Base-by-base conservation (phyloP, 768 basidiomycete genomes). In the Rhizopogon salebrosus region DNA sequence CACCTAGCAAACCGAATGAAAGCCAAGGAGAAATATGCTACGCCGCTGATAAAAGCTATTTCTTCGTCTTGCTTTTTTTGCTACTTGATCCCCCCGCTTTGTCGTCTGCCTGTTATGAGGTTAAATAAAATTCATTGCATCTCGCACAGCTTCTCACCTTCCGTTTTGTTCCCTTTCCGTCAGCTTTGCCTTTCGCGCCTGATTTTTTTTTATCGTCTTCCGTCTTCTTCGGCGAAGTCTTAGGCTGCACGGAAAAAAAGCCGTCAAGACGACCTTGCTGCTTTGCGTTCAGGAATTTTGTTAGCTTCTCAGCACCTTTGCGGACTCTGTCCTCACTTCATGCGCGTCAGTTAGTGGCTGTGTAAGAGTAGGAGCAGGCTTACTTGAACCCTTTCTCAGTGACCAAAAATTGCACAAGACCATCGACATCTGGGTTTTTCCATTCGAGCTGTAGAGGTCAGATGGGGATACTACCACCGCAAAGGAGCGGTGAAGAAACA, bases 331-430 rank as follows among this genome's bases (percentile, higher is more conserved):
- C 97, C 75, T 98, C 97, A 60, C 95, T 98, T 63, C 20, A 22
- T n/a, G 16, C n/a, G 31, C 38, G 26, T 38, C 27, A 37, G 54
- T 29, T 18, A 39, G 22, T 34, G 8, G 39, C 34, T 29, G 23
- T 10, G 39, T 9, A 35, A 16, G 23, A 46, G 51, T 41, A 43
- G 20, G 13, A 24, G 54, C 52, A 52, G 29, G 72, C 85, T 53
- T 58, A 97, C 95, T 87, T 95, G 83, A 99, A 99, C 6, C 97
- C 97, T 66, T 99, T 98, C 64, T 98, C 90, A 35, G 72, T 83
- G 14, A 98, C 95, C 22, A 99, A 68, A 71, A 98, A 99, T 41
- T 98, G 82, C 4, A 99, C 85, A 3, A 99, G 76, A 6, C 95
- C 95, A 6, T 98, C 94, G 1, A 94, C 75, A 58, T 99, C 93